phyloP scores from a whole-genome alignment of 2,329 filamentous ascomycete genomes.

The Xenoacremonium recifei region DNA sequence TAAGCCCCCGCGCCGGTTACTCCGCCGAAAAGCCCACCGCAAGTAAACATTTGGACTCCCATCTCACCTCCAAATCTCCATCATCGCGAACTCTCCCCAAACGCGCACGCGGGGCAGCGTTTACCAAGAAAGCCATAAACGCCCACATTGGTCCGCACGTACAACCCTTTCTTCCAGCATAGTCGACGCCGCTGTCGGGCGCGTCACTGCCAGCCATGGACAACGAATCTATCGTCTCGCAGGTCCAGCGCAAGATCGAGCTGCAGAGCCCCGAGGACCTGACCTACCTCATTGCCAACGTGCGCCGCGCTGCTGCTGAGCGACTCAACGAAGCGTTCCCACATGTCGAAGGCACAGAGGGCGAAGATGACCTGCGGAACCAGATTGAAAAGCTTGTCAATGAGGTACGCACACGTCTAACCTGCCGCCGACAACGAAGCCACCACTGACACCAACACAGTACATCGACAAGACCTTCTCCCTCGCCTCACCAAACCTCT shows the following conservation, averaged over 20 bases:
- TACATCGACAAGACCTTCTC: constrained; percentile 62
- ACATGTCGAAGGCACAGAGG: constrained; percentile 48
- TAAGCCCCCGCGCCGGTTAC: not conserved
- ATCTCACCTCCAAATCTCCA: constrained; percentile 1
- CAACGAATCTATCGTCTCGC: constrained; percentile 32
- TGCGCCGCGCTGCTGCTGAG: constrained; percentile 64
- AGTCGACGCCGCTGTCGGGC: not conserved
- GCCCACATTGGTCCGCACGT: no score
- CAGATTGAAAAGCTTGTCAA: constrained; percentile 60
- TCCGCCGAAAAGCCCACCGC: not conserved
- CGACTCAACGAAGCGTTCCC: constrained; percentile 69
- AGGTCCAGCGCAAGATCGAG: constrained; percentile 71
- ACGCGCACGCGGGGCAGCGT: not conserved
- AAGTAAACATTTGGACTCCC: constrained; percentile 6
- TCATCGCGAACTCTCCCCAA: not conserved
- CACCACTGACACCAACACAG: constrained; percentile 30
- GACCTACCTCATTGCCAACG: constrained; percentile 66
- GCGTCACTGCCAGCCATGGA: constrained; percentile 26
- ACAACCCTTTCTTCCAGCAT: no score
- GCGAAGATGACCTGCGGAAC: constrained; percentile 56
- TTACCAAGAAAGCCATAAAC: not conserved
- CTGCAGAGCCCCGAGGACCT: constrained; percentile 76
- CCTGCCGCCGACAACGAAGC: not conserved
- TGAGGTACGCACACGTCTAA: constrained; percentile 40
- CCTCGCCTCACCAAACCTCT: constrained; percentile 57